Evolutionary conservation across 495 filamentous ascomycete species (phyloP), one percentile per base, ranked within the genome.

Genomic region (Neurospora discreta): DNA sequence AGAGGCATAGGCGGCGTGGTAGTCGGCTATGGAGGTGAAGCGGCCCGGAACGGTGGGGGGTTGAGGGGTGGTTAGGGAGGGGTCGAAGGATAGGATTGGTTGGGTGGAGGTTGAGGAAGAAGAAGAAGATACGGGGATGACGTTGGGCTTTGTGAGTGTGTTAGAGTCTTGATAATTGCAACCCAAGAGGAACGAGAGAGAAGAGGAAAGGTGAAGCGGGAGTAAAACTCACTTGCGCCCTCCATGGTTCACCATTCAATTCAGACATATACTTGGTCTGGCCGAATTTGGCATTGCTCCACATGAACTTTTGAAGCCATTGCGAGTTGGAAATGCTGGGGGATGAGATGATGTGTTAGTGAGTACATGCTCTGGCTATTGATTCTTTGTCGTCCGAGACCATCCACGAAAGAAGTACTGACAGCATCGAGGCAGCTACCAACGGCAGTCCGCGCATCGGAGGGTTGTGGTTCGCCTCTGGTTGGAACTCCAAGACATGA

Each of bases 1-100:
- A 1, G 87, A 86, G 65, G 84, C 83, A 80, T 92, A 98, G 9
- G 90, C 85, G 33, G 85, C 85, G 75, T 92, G 89, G 76, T 93
- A 97, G 77, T 96, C 92, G n/a, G 87, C 84, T 3, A 88, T 87
- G 11, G 91, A 92, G 78, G 89, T 87, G 77, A 92, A 92, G 18
- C 84, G 82, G 9, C 81, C 81, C 0, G 72, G 80, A 73, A 79
- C 79, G 79, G 78, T 84, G 68, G 73, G 70, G 13, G 80, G 76
- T 42, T 78, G 78, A 16, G 74, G 80, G 15, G 76, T 71, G 39
- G 69, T 76, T 23, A 83, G 79, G 68, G 81, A 78, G 5, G 81
- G 75, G 15, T 81, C 78, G 39, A 85, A 70, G 26, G 77, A 72
- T 18, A 65, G 26, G 4, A 81, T 74, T 39, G 77, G 72, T 41